Evolutionary conservation across 2,329 filamentous ascomycete species (phyloP).

Genomic region (Ophiostoma angusticollis): DNA sequence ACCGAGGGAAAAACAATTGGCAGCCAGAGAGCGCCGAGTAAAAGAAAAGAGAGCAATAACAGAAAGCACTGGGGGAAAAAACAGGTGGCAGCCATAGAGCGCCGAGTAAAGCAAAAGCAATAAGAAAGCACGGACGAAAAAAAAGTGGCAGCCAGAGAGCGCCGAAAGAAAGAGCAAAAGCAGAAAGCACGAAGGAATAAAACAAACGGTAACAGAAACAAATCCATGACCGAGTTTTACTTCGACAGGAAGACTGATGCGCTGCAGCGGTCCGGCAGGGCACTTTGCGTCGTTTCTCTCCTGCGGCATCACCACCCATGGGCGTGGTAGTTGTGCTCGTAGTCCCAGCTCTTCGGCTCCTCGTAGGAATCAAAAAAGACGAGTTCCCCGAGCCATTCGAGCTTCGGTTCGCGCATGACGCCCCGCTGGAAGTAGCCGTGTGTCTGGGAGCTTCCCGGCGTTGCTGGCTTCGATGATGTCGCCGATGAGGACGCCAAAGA

Average conservation of each 20-base stretch:
- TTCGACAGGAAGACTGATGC: not conserved
- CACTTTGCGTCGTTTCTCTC: not conserved
- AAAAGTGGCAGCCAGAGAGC: too few relatives aligned
- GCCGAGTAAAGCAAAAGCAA: not conserved
- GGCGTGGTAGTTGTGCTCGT: conserved; percentile 7
- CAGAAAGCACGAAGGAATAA: not conserved
- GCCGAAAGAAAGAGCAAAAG: not conserved
- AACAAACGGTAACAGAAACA: not conserved
- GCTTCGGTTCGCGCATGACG: not conserved
- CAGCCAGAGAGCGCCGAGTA: too few relatives aligned
- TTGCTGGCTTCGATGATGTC: not conserved
- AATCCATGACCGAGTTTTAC: too few relatives aligned
- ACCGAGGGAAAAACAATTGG: too few relatives aligned
- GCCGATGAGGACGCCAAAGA: not conserved
- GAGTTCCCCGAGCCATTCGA: not conserved
- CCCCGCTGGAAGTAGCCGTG: not conserved
- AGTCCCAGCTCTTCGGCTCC: conserved; percentile 7
- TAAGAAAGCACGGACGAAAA: not conserved
- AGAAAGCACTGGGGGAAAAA: not conserved
- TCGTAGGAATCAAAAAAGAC: conserved; percentile 7
- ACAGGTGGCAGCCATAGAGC: not conserved
- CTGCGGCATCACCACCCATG: conserved; percentile 14
- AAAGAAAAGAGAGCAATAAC: not conserved
- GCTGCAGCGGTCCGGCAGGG: not conserved
- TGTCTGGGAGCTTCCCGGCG: too few relatives aligned